phyloP scores from a whole-genome alignment of 148 eudicot species.

The Diospyros kaki region DNA sequence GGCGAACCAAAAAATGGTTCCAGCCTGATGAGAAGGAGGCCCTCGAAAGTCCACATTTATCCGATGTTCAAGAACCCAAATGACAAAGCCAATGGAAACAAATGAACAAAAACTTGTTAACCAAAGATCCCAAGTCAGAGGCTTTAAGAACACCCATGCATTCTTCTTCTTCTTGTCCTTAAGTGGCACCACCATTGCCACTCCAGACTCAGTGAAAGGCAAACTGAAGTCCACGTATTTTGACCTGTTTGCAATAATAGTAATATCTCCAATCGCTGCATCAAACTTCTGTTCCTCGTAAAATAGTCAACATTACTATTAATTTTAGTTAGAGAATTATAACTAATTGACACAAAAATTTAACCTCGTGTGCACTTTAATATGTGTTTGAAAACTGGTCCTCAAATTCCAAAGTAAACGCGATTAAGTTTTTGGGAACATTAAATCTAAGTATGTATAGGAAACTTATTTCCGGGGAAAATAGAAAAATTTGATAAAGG shows the following conservation, averaged over 20 bases:
- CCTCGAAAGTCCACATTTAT: constrained; percentile 48
- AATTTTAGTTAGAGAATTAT: background rate
- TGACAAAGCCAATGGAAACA: background rate
- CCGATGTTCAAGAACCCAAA: background rate
- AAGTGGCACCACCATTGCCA: constrained; percentile 36
- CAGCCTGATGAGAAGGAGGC: constrained; percentile 34
- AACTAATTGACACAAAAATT: too few species aligned
- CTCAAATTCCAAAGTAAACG: too few species aligned
- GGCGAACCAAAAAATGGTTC: constrained; percentile 45
- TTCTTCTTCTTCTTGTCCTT: constrained; percentile 25
- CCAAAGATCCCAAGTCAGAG: constrained; percentile 50
- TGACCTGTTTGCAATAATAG: constrained; percentile 32
- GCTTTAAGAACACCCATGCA: constrained; percentile 56
- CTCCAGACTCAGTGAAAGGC: constrained; percentile 50
- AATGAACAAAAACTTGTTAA: background rate
- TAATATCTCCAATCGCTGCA: constrained; percentile 35
- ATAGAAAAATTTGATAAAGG: too few species aligned
- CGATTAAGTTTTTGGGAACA: too few species aligned
- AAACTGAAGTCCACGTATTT: constrained; percentile 42
- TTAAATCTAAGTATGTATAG: too few species aligned
- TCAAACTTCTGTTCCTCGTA: constrained; percentile 20
- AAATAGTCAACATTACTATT: background rate
- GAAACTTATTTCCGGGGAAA: too few species aligned
- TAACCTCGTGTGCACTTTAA: too few species aligned
- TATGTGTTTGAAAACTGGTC: too few species aligned